Evolutionary conservation across 176 grass and related monocot species (phyloP), one percentile per base, ranked within the genome.

Genomic region (Avena eriantha): DNA sequence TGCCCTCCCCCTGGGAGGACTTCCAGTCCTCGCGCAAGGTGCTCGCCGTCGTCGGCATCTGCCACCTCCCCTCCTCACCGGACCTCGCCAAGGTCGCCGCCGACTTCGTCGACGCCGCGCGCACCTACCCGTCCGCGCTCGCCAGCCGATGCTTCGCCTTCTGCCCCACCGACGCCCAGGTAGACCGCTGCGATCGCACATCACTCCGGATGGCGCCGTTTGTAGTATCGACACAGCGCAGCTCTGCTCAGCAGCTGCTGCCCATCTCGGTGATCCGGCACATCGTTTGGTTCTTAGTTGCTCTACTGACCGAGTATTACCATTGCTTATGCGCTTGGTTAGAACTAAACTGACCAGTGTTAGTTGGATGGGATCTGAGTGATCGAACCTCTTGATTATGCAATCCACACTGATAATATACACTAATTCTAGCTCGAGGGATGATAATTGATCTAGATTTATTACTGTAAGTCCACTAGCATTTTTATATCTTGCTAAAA

Each of bases 21-120:
- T 99, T 99, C 88, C 97, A 99, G 87, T 95, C 97, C 76, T 90
- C 83, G 45, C 97, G 97, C 84, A 99, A 99, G 90, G 93, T 99
- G 58, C 93, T 99, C 76, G 94, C 94, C 31, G 94, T 99, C 72
- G 31, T 99, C 59, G 97, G 90, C 63, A 90, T 99, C 88, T 96
- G 90, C 77, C 94, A 99, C 76, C 89, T 93, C 53, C 97, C 97
- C 4, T 83, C 88, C 72, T 94, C 93, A 17, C 86, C 92, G 50
- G 88, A 94, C 76, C 90, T 98, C 65, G 87, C 92, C 84, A 73
- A 76, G 35, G 90, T 99, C 7, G 82, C 90, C 17, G 82, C 88
- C 0, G 94, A 99, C 58, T 99, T 99, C 63, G 23, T 93, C 21
- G 66, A 86, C 65, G 85, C 92, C 0, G 90, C 84, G 26, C 89